phyloP scores from a whole-genome alignment of 1,139 yeast species.

The Zhuliangozyma parablackwelliae region DNA sequence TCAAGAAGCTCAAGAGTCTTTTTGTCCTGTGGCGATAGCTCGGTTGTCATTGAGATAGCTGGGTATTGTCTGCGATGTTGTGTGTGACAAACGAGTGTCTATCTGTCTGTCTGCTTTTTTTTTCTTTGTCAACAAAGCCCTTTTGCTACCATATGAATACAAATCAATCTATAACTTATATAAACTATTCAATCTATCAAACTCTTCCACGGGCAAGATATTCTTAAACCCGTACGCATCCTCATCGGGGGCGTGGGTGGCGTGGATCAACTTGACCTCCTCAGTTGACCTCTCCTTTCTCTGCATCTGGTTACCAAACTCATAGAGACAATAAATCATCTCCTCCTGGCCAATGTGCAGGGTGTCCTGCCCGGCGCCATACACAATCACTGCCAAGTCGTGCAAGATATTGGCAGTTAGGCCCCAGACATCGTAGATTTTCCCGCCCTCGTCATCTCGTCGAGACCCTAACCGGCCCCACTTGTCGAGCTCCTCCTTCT shows the following conservation, averaged over 20 bases:
- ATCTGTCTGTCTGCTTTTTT: too few species aligned
- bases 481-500: constrained; percentile 8
- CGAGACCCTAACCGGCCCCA: constrained; percentile 46
- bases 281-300: constrained; percentile 28
- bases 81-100: too few species aligned
- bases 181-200: constrained; percentile 33
- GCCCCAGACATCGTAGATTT: constrained; percentile 80
- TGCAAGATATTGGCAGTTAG: constrained; percentile 81
- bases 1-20: constrained; percentile 20
- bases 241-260: constrained; percentile 19
- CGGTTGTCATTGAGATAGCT: too few species aligned
- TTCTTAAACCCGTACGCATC: constrained; percentile 47
- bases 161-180: constrained; percentile 32
- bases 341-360: constrained; percentile 60
- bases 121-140: too few species aligned
- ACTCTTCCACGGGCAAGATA: constrained; percentile 45
- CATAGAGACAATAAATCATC: constrained; percentile 51
- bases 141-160: too few species aligned
- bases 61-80: too few species aligned
- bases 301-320: constrained; percentile 47
- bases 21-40: constrained; percentile 13
- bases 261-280: constrained; percentile 33
- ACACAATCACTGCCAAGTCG: constrained; percentile 65
- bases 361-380: constrained; percentile 12
- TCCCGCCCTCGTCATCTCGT: constrained; percentile 35